Conservation (phyloP, 2,329 filamentous ascomycete genomes). For the Aspergillus sp. region DNA sequence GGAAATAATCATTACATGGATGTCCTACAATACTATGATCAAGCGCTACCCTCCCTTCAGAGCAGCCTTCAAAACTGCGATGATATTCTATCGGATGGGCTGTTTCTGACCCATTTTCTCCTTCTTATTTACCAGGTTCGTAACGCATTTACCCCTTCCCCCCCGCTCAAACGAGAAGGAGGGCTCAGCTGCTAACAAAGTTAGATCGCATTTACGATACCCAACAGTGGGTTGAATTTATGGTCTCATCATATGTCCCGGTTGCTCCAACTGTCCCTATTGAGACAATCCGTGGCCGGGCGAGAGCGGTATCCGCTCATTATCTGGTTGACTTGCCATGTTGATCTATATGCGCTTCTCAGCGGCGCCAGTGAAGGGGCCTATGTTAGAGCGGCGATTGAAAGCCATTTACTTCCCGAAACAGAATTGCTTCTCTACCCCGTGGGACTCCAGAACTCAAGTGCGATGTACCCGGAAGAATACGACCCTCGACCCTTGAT, state of each 20-base stretch:
- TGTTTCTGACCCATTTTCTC: constrained; percentile 58
- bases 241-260: constrained; percentile 57
- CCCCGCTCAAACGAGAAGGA: neutral
- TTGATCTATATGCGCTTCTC: constrained; percentile 58
- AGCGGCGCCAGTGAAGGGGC: constrained; percentile 53
- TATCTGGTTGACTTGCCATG: constrained; percentile 54
- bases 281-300: constrained; percentile 47
- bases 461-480: constrained; percentile 39
- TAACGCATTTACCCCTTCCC: neutral
- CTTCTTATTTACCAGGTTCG: constrained; percentile 58
- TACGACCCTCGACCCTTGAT: constrained; percentile 40
- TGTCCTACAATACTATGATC: constrained; percentile 56
- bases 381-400: constrained; percentile 50
- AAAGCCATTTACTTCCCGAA: constrained; percentile 49
- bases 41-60: constrained; percentile 52
- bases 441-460: constrained; percentile 33
- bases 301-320: constrained; percentile 52
- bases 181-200: neutral
- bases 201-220: constrained; percentile 49
- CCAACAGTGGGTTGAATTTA: constrained; percentile 48
- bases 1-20: constrained; percentile 48
- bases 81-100: constrained; percentile 57
- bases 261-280: constrained; percentile 50
- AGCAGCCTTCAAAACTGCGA: constrained; percentile 45
- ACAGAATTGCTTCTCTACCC: constrained; percentile 39